Evolutionary conservation across 768 basidiomycete species (phyloP).

Genomic region (Pisolithus microcarpus): DNA sequence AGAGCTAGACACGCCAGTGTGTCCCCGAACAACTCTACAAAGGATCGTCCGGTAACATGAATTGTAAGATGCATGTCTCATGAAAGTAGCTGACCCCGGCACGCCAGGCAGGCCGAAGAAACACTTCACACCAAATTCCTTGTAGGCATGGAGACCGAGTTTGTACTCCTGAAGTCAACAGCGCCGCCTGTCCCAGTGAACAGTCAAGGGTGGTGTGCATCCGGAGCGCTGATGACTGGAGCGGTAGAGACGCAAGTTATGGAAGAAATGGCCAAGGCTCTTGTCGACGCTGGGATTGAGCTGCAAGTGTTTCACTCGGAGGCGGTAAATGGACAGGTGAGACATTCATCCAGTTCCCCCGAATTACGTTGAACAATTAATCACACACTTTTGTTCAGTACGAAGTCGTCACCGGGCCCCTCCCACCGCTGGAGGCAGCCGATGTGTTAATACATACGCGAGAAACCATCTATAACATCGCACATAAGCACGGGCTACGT

Average conservation of each 20-base stretch:
- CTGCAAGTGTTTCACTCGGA: constrained; percentile 66
- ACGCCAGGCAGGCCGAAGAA: constrained; percentile 27
- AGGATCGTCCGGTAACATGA: constrained; percentile 46
- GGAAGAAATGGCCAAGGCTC: constrained; percentile 50
- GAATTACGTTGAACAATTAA: not conserved
- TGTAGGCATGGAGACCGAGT: constrained; percentile 65
- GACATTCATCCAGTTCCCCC: not conserved
- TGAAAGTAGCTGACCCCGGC: not conserved
- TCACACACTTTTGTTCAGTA: constrained; percentile 30
- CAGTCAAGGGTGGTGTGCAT: constrained; percentile 38
- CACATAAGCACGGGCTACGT: constrained; percentile 52
- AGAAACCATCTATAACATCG: constrained; percentile 60
- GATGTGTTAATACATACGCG: constrained; percentile 62
- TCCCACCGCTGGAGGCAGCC: constrained; percentile 57
- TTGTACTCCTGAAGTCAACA: constrained; percentile 52
- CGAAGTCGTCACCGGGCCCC: constrained; percentile 62
- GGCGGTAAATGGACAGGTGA: constrained; percentile 62
- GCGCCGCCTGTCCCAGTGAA: constrained; percentile 42
- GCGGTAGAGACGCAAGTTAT: constrained; percentile 38
- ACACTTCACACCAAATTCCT: constrained; percentile 42
- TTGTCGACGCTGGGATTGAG: constrained; percentile 46
- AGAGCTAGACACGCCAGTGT: constrained; percentile 41
- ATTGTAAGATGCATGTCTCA: not conserved
- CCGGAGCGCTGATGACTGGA: constrained; percentile 37
- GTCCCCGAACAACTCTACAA: constrained; percentile 51